These are phyloP conservation scores for Gynostemma pentaphyllum DNA, from an alignment of 306 rosid genomes.

Conservation along the genomic window DNA sequence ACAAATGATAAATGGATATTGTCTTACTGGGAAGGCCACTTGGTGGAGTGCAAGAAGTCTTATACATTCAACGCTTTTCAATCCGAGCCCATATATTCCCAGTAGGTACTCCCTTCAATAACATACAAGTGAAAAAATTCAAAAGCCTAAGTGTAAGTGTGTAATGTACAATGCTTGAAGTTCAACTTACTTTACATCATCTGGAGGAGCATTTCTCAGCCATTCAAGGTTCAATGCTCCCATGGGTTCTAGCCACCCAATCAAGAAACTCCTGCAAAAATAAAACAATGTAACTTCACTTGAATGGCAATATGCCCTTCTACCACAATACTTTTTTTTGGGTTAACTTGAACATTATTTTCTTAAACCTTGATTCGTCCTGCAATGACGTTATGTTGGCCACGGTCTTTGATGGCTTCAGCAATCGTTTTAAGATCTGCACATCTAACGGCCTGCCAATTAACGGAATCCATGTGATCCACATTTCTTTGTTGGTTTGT, in stretches of 20 bases:
- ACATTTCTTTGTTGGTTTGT: constrained; percentile 4
- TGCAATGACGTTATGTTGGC: constrained; percentile 38
- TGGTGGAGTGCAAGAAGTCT: constrained; percentile 62
- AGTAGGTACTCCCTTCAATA: constrained; percentile 40
- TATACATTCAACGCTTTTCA: constrained; percentile 70
- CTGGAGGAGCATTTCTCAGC: constrained; percentile 47
- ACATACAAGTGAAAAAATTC: background rate
- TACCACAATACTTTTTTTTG: no score
- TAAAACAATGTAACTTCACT: no score
- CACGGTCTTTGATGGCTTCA: constrained; percentile 36
- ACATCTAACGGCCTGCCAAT: constrained; percentile 50
- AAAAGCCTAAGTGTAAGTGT: no score
- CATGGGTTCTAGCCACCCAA: constrained; percentile 17
- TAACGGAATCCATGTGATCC: constrained; percentile 31
- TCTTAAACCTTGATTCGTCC: constrained; percentile 34
- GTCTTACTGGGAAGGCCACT: constrained; percentile 54
- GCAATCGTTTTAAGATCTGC: constrained; percentile 28
- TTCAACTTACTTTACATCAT: constrained; percentile 28
- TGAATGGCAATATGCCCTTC: no score
- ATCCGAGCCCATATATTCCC: constrained; percentile 43
- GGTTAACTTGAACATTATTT: background rate
- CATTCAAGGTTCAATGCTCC: constrained; percentile 50
- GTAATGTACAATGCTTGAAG: no score
- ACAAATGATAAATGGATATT: background rate
- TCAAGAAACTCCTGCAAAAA: constrained; percentile 31